Evolutionary conservation across 306 rosid genomes (phyloP).

Genomic region (Pachyrhizus erosus): DNA sequence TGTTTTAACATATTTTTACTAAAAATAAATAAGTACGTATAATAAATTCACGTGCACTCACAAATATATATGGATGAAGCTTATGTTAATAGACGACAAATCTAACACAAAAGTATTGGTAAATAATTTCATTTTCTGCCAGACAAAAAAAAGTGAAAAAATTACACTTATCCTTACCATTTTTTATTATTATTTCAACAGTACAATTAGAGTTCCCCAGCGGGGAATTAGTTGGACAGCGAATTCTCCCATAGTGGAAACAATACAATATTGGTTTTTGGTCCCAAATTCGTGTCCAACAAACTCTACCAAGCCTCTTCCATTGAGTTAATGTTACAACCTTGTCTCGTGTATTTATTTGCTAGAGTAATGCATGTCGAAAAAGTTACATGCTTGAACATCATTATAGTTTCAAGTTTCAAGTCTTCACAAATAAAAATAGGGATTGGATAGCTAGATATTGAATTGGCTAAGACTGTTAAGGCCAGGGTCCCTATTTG

Average conservation of each 20-base stretch:
- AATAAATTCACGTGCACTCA: too few relatives aligned
- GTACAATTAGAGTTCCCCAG: slow-evolving; percentile 29
- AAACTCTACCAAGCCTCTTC: slow-evolving; percentile 63
- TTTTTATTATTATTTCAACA: not conserved
- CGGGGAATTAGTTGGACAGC: slow-evolving; percentile 52
- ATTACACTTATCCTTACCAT: not conserved
- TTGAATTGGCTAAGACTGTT: slow-evolving; percentile 57
- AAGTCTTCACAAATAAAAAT: too few relatives aligned
- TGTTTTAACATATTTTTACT: too few relatives aligned
- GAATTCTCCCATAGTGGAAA: slow-evolving; percentile 36
- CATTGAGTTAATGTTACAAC: slow-evolving; percentile 48
- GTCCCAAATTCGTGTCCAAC: slow-evolving; percentile 51
- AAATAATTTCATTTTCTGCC: too few relatives aligned
- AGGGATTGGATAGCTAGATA: slow-evolving; percentile 48
- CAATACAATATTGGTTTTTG: slow-evolving; percentile 48
- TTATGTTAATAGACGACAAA: too few relatives aligned
- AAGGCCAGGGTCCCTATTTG: too few relatives aligned
- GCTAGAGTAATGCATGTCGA: not conserved
- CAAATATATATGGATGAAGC: too few relatives aligned
- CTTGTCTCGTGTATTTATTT: too few relatives aligned
- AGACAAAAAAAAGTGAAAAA: too few relatives aligned
- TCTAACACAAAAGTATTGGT: too few relatives aligned
- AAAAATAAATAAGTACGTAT: too few relatives aligned
- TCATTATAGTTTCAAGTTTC: too few relatives aligned
- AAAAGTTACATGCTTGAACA: not conserved